A percentile compares a stretch with the other conserved stretches of the same genome.
phyloP scores from a whole-genome alignment of 805 yeast genomes.

The Monosporozyma aerobia region DNA sequence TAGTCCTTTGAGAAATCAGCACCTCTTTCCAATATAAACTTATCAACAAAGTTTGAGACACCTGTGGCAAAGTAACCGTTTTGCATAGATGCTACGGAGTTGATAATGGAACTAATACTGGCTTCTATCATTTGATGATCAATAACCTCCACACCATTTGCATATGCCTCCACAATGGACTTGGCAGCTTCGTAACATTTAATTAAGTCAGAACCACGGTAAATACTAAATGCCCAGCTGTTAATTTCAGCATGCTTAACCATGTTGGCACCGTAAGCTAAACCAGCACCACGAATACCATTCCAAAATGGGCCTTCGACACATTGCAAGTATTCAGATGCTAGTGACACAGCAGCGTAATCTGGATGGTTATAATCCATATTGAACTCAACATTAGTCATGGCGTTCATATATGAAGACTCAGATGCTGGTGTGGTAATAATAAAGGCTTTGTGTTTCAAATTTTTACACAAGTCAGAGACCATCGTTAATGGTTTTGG shows the following conservation, averaged over 20 bases:
- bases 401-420: constrained; percentile 56
- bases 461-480: constrained; percentile 46
- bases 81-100: constrained; percentile 58
- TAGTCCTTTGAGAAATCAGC: constrained; percentile 48
- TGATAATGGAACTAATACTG: constrained; percentile 68
- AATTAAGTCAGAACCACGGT: constrained; percentile 76
- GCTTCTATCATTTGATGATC: constrained; percentile 58
- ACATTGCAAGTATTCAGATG: constrained; percentile 67
- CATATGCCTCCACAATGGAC: constrained; percentile 52
- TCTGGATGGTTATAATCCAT: constrained; percentile 44
- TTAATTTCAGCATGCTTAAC: constrained; percentile 56
- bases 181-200: constrained; percentile 54
- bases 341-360: constrained; percentile 58
- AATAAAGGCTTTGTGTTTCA: constrained; percentile 46
- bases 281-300: constrained; percentile 88
- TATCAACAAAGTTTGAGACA: constrained; percentile 53
- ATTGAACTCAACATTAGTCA: constrained; percentile 47
- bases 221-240: constrained; percentile 53
- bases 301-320: constrained; percentile 97
- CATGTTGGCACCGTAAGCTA: constrained; percentile 81
- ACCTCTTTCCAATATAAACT: constrained; percentile 60
- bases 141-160: constrained; percentile 43
- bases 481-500: constrained; percentile 48
- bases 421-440: constrained; percentile 78
- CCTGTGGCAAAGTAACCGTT: constrained; percentile 62